These are phyloP conservation scores for Blastobotrys terrestris DNA, from an alignment of 805 yeast species.

Conservation along the genomic window DNA sequence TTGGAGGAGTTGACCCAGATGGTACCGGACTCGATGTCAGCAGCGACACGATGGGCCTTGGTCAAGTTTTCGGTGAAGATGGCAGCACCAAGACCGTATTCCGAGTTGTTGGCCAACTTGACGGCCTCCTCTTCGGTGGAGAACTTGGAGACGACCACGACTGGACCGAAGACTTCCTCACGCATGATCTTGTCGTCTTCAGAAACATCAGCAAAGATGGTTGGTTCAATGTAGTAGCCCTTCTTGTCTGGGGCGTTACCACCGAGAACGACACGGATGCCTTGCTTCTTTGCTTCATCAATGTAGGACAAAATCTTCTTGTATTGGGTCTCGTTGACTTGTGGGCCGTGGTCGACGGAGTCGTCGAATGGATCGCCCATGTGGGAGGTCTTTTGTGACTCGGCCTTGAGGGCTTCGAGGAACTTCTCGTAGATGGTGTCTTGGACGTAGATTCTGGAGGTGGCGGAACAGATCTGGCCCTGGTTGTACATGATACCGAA, in stretches of 20 bases:
- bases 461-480: constrained; percentile 96
- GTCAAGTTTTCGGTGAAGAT: constrained; percentile 71
- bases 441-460: constrained; percentile 86
- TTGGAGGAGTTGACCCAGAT: constrained; percentile 89
- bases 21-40: constrained; percentile 77
- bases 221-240: constrained; percentile 52
- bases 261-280: constrained; percentile 77
- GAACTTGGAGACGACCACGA: constrained; percentile 78
- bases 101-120: constrained; percentile 68
- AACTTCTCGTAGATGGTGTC: constrained; percentile 77
- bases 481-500: constrained; percentile 86
- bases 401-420: constrained; percentile 49
- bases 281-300: constrained; percentile 72
- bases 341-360: constrained; percentile 84
- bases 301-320: constrained; percentile 73
- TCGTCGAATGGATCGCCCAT: constrained; percentile 83
- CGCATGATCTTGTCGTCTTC: constrained; percentile 68
- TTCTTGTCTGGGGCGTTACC: constrained; percentile 51
- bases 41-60: constrained; percentile 70
- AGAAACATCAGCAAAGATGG: constrained; percentile 76
- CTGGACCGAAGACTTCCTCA: constrained; percentile 96
- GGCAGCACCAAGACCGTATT: constrained; percentile 75
- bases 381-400: constrained; percentile 44
- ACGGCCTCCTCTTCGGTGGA: constrained; percentile 77
- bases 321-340: constrained; percentile 74